These are phyloP conservation scores for Camellia oleifera DNA, from an alignment of 179 eudicot genomes.

Conservation along the genomic window DNA sequence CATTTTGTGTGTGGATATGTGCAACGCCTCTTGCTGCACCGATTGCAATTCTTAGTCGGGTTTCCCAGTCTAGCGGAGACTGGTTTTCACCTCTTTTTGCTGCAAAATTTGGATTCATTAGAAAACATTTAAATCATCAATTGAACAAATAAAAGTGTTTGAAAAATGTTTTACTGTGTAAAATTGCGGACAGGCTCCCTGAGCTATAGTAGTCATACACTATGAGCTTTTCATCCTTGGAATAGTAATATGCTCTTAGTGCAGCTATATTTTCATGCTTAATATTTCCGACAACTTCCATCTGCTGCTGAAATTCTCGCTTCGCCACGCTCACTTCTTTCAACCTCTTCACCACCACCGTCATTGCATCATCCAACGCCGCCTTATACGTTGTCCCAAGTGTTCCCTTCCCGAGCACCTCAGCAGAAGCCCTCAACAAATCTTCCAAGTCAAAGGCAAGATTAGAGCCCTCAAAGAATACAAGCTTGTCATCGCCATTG, in stretches of 20 bases:
- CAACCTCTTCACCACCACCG: conserved; percentile 73
- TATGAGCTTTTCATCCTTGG: conserved; percentile 87
- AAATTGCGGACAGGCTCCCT: conserved; percentile 61
- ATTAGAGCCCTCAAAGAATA: conserved; percentile 63
- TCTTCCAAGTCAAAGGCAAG: conserved; percentile 82
- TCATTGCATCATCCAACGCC: conserved; percentile 58
- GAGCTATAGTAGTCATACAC: conserved; percentile 67
- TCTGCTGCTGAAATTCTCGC: conserved; percentile 73
- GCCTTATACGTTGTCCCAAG: conserved; percentile 87
- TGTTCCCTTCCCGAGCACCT: conserved; percentile 78
- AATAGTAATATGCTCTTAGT: conserved; percentile 71
- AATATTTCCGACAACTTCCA: conserved; percentile 65
- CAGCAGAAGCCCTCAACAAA: conserved; percentile 77
- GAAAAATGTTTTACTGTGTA: conserved; percentile 52
- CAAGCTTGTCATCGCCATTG: conserved; percentile 42
- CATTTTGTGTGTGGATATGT: conserved; percentile 56
- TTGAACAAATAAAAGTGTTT: too few species aligned
- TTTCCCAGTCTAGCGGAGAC: conserved; percentile 63
- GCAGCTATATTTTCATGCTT: conserved; percentile 74
- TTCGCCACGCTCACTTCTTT: conserved; percentile 58
- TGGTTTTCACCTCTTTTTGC: conserved; percentile 56
- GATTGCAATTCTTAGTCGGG: conserved; percentile 52
- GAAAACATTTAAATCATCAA: background rate
- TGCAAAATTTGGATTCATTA: conserved; percentile 21
- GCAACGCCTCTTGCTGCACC: conserved; percentile 80